These are phyloP conservation scores for Alternaria brassicicola DNA, from an alignment of 2,329 filamentous ascomycete species.

Conservation along the genomic window DNA sequence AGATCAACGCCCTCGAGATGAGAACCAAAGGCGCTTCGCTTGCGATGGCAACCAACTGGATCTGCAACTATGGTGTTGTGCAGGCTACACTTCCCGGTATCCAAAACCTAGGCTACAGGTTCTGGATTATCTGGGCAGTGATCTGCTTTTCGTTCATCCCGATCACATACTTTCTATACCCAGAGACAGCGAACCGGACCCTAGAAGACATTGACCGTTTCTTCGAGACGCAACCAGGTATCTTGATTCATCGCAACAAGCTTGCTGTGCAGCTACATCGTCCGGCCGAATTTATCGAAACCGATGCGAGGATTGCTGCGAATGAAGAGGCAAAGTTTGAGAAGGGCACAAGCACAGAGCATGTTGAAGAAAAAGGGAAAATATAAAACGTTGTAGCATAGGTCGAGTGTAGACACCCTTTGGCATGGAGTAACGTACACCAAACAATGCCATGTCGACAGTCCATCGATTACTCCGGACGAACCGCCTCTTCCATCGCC, in stretches of 20 bases:
- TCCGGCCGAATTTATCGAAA: constrained; percentile 57
- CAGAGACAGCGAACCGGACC: constrained; percentile 56
- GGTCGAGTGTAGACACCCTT: accelerated
- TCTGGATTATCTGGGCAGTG: constrained; percentile 62
- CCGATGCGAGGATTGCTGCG: constrained; percentile 49
- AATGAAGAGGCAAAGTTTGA: constrained; percentile 13
- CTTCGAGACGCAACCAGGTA: constrained; percentile 42
- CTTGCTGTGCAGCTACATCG: constrained; percentile 55
- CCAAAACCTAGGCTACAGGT: constrained; percentile 58
- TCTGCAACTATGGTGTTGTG: constrained; percentile 42
- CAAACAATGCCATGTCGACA: background rate
- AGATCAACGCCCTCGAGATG: constrained; percentile 46
- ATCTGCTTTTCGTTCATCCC: constrained; percentile 61
- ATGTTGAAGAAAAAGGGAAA: constrained; percentile 35
- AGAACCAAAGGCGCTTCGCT: constrained; percentile 44
- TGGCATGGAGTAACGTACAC: background rate
- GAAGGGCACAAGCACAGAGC: constrained; percentile 22
- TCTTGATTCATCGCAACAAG: constrained; percentile 58
- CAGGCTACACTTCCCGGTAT: constrained; percentile 44
- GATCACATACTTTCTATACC: constrained; percentile 59
- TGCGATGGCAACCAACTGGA: constrained; percentile 45
- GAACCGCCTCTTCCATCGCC: background rate
- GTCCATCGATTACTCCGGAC: background rate
- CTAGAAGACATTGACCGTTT: constrained; percentile 58
- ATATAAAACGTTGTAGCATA: constrained; percentile 17